phyloP scores from a whole-genome alignment of 2,329 filamentous ascomycete genomes.

The Alternaria atra region DNA sequence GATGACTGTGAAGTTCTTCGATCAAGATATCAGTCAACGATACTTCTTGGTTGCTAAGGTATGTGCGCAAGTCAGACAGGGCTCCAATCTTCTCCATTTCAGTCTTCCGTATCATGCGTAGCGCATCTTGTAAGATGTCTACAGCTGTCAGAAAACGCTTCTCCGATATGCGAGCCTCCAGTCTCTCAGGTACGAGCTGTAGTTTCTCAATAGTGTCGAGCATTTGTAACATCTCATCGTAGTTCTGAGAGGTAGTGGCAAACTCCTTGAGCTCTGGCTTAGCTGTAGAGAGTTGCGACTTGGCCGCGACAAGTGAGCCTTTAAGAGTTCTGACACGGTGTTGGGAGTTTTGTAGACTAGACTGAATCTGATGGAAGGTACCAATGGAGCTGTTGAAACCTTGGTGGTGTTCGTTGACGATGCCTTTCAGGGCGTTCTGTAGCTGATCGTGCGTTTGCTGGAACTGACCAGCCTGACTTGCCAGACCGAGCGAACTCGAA shows the following conservation, averaged over 20 bases:
- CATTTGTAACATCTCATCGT: conserved; percentile 86
- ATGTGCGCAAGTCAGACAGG: conserved; percentile 82
- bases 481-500: conserved; percentile 88
- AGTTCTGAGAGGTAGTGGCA: conserved; percentile 85
- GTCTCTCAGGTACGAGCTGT: conserved; percentile 85
- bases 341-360: conserved; percentile 89
- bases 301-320: conserved; percentile 81
- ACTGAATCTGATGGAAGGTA: conserved; percentile 98
- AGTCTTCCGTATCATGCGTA: conserved; percentile 83
- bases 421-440: conserved; percentile 90
- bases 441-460: conserved; percentile 83
- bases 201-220: conserved; percentile 87
- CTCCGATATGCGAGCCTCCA: conserved; percentile 94
- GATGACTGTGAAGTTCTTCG: conserved; percentile 96
- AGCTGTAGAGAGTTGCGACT: conserved; percentile 80
- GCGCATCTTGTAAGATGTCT: conserved; percentile 86
- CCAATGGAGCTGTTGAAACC: conserved; percentile 99
- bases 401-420: conserved; percentile 97
- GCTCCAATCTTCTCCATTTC: conserved; percentile 93
- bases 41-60: conserved; percentile 92
- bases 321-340: conserved; percentile 83
- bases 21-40: conserved; percentile 92
- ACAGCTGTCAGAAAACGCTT: conserved; percentile 94
- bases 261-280: conserved; percentile 92
- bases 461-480: conserved; percentile 87